Evolutionary conservation across 2,329 filamentous ascomycete genomes (phyloP), one percentile per base, ranked within the genome.

Genomic region (Aspergillus uvarum): DNA sequence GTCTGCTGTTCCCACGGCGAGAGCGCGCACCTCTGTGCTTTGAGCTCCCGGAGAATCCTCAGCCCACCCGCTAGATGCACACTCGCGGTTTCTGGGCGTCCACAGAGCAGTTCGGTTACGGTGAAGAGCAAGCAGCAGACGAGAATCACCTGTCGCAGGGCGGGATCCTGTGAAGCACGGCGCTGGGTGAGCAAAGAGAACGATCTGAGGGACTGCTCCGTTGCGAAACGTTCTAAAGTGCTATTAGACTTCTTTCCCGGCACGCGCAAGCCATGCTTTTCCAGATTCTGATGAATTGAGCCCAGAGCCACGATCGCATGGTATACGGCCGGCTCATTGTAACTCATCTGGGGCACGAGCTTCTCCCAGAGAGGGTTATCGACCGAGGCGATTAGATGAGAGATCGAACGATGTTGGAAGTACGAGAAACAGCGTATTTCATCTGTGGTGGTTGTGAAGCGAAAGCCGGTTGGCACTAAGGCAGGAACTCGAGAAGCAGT

Each of bases 391-490:
- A 49, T 58, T 5, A 68, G 47, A 19, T 54, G 51, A 10, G 65
- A 63, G 31, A 66, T 56, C 2, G 65, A 62, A 31, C 35, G 51
- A 48, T 54, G n/a, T 22, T 38, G 57, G 29, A 67, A 68, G 50
- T 61, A 66, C 7, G 64, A 61, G 47, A 65, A 67, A 50, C 64
- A 67, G 50, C 65, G 64, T 38, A 51, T 50, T 54, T 68, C 66
- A 47, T 67, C 64, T 8, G 54, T 60, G 14, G 65, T 67, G 5
- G 52, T 53, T 22, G 31, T 51, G 44, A 51, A 58, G 19, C 35
- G 11, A 16, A 35, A 47, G 12, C 49, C 51, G 16, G 31, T 24
- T 5, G 26, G 14, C 5, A 54, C 26, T n/a, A 35, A 21, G 8
- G 48, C 19, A 21, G 47, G 38, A 6, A 47, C 6, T 6, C 42